Percentiles rank a stretch among this genome's conserved stretches.
Evolutionary conservation across 345 rosid species (phyloP).

Genomic region (Gynandropsis gynandra): DNA sequence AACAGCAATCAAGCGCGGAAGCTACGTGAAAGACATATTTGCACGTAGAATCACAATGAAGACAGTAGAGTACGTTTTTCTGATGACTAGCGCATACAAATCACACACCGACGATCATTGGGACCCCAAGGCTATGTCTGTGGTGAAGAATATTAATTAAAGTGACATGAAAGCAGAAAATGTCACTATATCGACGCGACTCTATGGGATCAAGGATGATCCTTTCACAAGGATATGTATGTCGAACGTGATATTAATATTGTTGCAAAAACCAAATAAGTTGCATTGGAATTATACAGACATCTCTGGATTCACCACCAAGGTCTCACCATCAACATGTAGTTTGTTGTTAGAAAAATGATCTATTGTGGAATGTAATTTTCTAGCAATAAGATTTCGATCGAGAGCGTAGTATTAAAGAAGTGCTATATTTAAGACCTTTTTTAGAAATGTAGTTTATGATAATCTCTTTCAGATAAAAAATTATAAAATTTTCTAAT

Average conservation of each 20-base stretch:
- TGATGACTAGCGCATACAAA: conserved; percentile 65
- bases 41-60: conserved; percentile 36
- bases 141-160: conserved; percentile 44
- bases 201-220: conserved; percentile 42
- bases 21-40: conserved; percentile 42
- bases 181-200: conserved; percentile 43
- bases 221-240: conserved; percentile 61
- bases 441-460: too few relatives aligned
- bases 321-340: conserved; percentile 52
- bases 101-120: conserved; percentile 48
- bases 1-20: conserved; percentile 49
- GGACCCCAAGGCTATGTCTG: conserved; percentile 56
- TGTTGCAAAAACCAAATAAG: conserved; percentile 35
- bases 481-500: too few relatives aligned
- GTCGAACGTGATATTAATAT: conserved; percentile 40
- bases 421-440: conserved; percentile 32
- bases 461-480: too few relatives aligned
- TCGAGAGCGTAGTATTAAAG: conserved; percentile 29
- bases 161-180: conserved; percentile 50
- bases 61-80: conserved; percentile 65
- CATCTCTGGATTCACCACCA: conserved; percentile 44
- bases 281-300: conserved; percentile 65
- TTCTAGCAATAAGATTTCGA: conserved; percentile 48
- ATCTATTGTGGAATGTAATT: conserved; percentile 34
- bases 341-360: conserved; percentile 35